Base-by-base conservation (phyloP, 2,329 filamentous ascomycete species). In the Zasmidium citrigriseum region DNA sequence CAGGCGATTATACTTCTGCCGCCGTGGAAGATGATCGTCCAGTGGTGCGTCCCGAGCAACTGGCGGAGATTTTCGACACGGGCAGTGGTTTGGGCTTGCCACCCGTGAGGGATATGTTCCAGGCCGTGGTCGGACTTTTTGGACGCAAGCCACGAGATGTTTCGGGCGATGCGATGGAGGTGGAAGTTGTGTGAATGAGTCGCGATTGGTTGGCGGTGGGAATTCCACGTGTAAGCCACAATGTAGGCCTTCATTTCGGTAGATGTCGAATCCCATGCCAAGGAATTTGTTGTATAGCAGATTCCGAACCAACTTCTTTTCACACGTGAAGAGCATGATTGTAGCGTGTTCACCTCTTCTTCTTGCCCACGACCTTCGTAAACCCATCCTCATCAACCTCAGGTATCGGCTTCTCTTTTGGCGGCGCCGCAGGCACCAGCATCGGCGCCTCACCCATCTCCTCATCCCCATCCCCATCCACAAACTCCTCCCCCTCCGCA, bases 51-150 rank as follows among this genome's bases (percentile, higher is more conserved):
- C 84, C 87, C 50, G 87, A 92, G 68, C 83, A 85, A 63, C 76
- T 93, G 54, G 82, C 88, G 4, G 82, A 86, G 52, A 83, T 93
- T 38, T 91, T 93, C 63, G 87, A 91, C 62, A 80, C 82, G 14
- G 85, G 85, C 1, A 86, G 87, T 1, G 83, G 86, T 2, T 89
- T 89, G 69, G 86, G 88, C 0, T 82, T 89, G 68, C 86, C 88
- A 21, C 85, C 88, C 11, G 83, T 93, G 21, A 86, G 89, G 72
- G 89, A 91, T 62, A 83, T 91, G 77, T 92, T 93, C 70, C 86
- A 88, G 72, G 85, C 86, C 72, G 86, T 93, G 41, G 83, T 88
- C 12, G 83, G 79, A 4, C 70, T 90, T 62, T 86, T 89, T 70
- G 82, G 83, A 1, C 77, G 82, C 60, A 87, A 84, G 71, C 80